These are phyloP conservation scores for Monilinia polystroma DNA, from an alignment of 2,329 filamentous ascomycete species.

Conservation along the genomic window DNA sequence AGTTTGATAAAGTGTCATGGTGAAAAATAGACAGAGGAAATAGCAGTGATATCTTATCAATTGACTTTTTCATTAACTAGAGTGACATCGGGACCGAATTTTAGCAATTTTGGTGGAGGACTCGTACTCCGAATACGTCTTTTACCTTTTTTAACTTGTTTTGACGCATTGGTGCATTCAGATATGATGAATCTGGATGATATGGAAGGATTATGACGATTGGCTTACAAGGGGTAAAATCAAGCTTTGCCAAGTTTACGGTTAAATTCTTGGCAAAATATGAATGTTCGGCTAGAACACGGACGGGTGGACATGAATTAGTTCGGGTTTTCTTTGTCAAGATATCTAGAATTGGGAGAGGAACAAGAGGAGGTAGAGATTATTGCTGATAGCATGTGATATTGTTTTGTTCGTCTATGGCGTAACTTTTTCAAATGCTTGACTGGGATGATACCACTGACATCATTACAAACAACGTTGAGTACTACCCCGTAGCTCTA, in stretches of 20 bases:
- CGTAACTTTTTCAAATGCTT: no score
- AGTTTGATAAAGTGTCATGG: slow-evolving; percentile 26
- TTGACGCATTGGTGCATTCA: neutral
- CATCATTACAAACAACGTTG: no score
- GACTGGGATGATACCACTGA: no score
- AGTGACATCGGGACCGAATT: neutral
- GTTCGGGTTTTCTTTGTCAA: no score
- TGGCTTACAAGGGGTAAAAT: slow-evolving; percentile 21
- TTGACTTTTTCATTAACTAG: neutral
- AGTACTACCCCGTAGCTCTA: no score
- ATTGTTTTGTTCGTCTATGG: no score
- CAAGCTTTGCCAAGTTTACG: slow-evolving; percentile 34
- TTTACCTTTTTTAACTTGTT: slow-evolving; percentile 1
- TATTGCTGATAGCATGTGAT: no score
- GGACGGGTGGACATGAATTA: no score
- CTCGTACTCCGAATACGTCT: neutral
- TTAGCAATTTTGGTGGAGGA: neutral
- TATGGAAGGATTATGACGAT: slow-evolving; percentile 19
- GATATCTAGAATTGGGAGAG: no score
- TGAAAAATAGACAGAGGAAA: slow-evolving; percentile 5
- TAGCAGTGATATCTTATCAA: neutral
- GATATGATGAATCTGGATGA: neutral
- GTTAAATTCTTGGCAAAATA: slow-evolving; percentile 4
- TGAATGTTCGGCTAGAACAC: neutral
- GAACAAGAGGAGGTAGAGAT: no score